A percentile compares a stretch with the other conserved stretches of the same genome.
phyloP scores from a whole-genome alignment of 2,329 filamentous ascomycete genomes.

The Aspergillus pseudonomiae region DNA sequence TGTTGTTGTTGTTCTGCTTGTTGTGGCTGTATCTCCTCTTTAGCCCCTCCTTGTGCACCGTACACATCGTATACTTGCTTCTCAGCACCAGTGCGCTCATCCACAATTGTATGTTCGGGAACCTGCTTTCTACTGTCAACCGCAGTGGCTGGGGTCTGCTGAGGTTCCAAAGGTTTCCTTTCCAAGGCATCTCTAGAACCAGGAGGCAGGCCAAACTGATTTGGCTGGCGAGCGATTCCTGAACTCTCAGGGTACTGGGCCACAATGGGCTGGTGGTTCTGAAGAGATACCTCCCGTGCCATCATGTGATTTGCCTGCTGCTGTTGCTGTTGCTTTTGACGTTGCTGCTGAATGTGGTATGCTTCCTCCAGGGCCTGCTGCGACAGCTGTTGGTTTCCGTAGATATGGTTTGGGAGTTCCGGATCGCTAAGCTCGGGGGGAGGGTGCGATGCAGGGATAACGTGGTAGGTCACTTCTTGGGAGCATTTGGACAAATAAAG shows the following conservation, averaged over 20 bases:
- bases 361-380: conserved; percentile 62
- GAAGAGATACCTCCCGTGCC: conserved; percentile 57
- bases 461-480: conserved; percentile 69
- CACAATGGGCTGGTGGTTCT: conserved; percentile 64
- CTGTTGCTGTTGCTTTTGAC: conserved; percentile 49
- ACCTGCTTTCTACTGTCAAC: conserved; percentile 54
- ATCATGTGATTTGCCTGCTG: conserved; percentile 43
- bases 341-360: conserved; percentile 58
- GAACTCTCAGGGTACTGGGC: conserved; percentile 50
- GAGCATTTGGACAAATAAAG: conserved; percentile 67
- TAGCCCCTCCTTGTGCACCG: conserved; percentile 53
- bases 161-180: conserved; percentile 42
- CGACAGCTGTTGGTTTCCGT: conserved; percentile 54
- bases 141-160: conserved; percentile 56
- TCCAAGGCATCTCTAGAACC: conserved; percentile 46
- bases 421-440: conserved; percentile 54
- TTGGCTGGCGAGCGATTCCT: conserved; percentile 43
- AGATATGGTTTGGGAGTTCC: conserved; percentile 48
- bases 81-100: conserved; percentile 61
- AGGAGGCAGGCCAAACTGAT: conserved; percentile 47
- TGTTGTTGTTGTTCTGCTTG: conserved; percentile 50
- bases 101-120: conserved; percentile 45
- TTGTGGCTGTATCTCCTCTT: conserved; percentile 48
- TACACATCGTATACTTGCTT: conserved; percentile 63
- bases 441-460: conserved; percentile 66